Evolutionary conservation across 495 filamentous ascomycete genomes (phyloP).

Genomic region (Penicillium flavigenum): DNA sequence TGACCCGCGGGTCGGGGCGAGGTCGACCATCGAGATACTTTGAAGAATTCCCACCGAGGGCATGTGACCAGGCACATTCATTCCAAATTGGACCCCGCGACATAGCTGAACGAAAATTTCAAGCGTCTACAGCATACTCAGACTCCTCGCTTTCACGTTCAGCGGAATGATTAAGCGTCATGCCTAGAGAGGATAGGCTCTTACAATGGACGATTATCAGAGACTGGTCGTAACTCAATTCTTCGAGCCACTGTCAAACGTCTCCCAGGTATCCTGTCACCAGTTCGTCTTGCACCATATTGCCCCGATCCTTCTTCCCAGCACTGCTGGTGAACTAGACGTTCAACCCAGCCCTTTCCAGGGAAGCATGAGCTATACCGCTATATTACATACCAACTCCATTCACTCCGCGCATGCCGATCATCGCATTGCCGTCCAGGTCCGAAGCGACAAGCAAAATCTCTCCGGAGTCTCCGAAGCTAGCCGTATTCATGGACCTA

Average conservation of each 20-base stretch:
- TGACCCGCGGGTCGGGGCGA: too few relatives aligned
- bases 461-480: slow-evolving; percentile 12
- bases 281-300: slow-evolving; percentile 19
- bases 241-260: slow-evolving; percentile 18
- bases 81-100: neutral
- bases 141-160: slow-evolving; percentile 1
- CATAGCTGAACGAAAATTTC: too few relatives aligned
- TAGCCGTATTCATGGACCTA: slow-evolving; percentile 15
- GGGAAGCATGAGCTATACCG: slow-evolving; percentile 19
- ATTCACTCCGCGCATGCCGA: slow-evolving; percentile 8
- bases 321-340: slow-evolving; percentile 11
- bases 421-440: slow-evolving; percentile 17
- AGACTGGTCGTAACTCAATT: slow-evolving; percentile 20
- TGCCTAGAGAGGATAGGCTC: slow-evolving; percentile 8
- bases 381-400: slow-evolving; percentile 13
- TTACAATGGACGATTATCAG: slow-evolving; percentile 19
- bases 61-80: neutral
- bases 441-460: slow-evolving; percentile 18
- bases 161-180: neutral
- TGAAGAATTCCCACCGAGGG: neutral
- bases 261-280: slow-evolving; percentile 22
- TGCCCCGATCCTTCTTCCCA: slow-evolving; percentile 16
- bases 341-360: slow-evolving; percentile 18
- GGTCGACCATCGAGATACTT: too few relatives aligned
- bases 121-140: too few relatives aligned